Percentiles rank a stretch among this genome's conserved stretches.
Evolutionary conservation across 495 filamentous ascomycete genomes (phyloP).

Genomic region (Tuber brumale): DNA sequence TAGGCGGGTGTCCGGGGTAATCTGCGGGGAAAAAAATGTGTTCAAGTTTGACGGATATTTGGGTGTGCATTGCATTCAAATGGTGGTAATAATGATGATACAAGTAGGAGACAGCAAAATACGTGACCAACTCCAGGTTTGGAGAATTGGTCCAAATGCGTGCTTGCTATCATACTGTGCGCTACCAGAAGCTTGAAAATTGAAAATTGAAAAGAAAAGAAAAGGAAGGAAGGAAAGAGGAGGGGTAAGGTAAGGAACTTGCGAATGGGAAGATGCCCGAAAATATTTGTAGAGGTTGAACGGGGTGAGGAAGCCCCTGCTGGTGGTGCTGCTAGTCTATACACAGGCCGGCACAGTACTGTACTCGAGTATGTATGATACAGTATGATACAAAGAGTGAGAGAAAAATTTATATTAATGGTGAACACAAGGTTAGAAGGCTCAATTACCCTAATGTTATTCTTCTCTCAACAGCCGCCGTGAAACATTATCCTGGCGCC

Average conservation of each 20-base stretch:
- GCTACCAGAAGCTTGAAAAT: background rate
- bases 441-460: background rate
- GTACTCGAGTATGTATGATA: background rate
- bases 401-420: background rate
- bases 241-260: background rate
- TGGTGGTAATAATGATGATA: background rate
- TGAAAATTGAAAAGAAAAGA: background rate
- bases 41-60: background rate
- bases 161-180: background rate
- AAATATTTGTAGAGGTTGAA: background rate
- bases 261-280: background rate
- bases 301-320: background rate
- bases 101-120: background rate
- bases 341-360: no score
- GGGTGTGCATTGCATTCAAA: background rate
- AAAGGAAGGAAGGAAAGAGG: no score
- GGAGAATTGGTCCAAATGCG: background rate
- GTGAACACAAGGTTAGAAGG: background rate
- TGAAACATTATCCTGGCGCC: background rate
- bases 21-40: background rate
- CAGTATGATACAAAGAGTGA: background rate
- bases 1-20: background rate
- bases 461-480: background rate
- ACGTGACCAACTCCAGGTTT: background rate
- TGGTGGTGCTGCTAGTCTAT: background rate